Conservation (phyloP, 2,329 filamentous ascomycete species). For the Fusarium humuli region DNA sequence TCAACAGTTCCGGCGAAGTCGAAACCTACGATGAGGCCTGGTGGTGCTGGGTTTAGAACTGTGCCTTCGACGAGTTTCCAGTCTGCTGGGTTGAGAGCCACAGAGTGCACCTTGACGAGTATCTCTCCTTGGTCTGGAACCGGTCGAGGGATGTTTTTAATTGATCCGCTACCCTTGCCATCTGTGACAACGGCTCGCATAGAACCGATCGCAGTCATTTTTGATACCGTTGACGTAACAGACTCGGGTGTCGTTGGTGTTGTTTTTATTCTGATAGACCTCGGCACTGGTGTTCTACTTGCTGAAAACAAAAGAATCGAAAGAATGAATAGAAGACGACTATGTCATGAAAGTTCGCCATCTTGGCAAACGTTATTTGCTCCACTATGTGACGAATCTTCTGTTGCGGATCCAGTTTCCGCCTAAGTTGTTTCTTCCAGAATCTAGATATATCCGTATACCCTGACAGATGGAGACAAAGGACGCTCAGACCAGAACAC, state of each 20-base stretch:
- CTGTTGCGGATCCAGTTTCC: neutral
- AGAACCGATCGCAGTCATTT: neutral
- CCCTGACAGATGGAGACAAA: neutral
- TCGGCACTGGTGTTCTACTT: neutral
- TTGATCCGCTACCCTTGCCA: neutral
- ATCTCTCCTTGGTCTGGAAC: neutral
- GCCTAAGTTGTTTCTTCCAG: neutral
- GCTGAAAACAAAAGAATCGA: rapidly evolving
- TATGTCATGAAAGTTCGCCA: neutral
- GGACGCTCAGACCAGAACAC: neutral
- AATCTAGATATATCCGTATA: neutral
- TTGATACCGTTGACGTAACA: neutral
- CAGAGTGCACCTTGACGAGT: constrained; percentile 8
- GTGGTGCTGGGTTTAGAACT: neutral
- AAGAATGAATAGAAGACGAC: neutral
- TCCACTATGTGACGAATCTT: neutral
- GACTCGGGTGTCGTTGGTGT: rapidly evolving
- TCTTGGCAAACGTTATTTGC: neutral
- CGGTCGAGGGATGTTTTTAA: neutral
- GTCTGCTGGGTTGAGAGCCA: constrained; percentile 11
- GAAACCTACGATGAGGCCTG: constrained; percentile 10
- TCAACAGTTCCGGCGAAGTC: constrained; percentile 10
- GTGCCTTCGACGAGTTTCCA: constrained; percentile 17
- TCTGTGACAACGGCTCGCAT: constrained; percentile 19
- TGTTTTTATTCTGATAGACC: rapidly evolving